These are phyloP conservation scores for Tricholoma furcatifolium DNA, from an alignment of 768 basidiomycete genomes.

Conservation along the genomic window DNA sequence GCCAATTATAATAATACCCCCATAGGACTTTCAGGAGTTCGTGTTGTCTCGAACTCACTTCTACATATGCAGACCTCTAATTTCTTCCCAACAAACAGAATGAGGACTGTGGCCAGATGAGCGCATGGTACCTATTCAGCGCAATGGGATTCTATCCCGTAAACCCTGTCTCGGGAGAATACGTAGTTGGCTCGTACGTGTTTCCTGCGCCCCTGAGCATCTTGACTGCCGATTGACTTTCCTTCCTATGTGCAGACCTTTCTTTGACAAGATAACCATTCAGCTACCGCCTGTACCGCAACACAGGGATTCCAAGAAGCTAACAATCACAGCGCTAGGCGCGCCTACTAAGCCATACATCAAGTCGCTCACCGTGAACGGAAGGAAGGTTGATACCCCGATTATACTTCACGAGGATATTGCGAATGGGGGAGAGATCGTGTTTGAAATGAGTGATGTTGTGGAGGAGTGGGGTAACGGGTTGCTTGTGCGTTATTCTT, in stretches of 20 bases:
- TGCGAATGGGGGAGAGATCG: conserved; percentile 15
- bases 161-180: conserved; percentile 74
- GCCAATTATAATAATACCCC: conserved; percentile 67
- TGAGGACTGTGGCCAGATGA: conserved; percentile 91
- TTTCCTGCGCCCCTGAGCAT: neutral
- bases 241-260: conserved; percentile 31
- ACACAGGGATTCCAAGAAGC: conserved; percentile 17
- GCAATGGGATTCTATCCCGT: conserved; percentile 86
- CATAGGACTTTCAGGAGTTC: conserved; percentile 70
- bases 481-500: conserved; percentile 2
- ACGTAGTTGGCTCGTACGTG: conserved; percentile 71
- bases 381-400: conserved; percentile 37
- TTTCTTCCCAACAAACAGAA: conserved; percentile 44
- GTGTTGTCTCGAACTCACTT: conserved; percentile 15
- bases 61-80: neutral
- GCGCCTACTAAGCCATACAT: conserved; percentile 63
- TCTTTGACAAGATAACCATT: conserved; percentile 54
- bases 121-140: conserved; percentile 84
- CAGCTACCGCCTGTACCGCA: conserved; percentile 42
- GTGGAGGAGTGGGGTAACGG: conserved; percentile 19
- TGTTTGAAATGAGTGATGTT: conserved; percentile 22
- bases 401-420: conserved; percentile 57
- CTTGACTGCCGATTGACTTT: neutral
- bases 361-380: conserved; percentile 57
- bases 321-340: conserved; percentile 56